Percentiles rank a stretch among this genome's conserved stretches.
Conservation (phyloP, 164 flowering plant genomes). For the Tetrastigma voinierianum region DNA sequence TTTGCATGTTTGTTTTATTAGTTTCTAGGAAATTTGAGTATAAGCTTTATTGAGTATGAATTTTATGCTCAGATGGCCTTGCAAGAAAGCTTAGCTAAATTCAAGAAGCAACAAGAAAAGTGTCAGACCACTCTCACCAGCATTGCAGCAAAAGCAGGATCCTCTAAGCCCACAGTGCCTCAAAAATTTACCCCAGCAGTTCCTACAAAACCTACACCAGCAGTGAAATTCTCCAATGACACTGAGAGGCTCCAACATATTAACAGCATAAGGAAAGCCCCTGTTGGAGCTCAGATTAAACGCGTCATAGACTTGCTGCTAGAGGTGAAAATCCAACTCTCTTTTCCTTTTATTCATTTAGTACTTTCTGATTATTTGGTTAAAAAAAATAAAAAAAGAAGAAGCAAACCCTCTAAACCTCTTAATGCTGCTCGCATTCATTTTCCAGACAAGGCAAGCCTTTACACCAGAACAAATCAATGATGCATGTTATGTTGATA, state of each 20-base stretch:
- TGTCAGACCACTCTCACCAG: no score
- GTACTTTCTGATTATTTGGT: no score
- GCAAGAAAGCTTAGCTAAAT: no score
- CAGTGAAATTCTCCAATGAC: slow-evolving; percentile 62
- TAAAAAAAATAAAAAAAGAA: no score
- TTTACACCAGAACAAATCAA: slow-evolving; percentile 67
- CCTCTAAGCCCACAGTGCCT: no score
- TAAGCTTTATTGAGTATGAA: no score
- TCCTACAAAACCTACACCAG: slow-evolving; percentile 26
- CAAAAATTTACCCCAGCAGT: slow-evolving; percentile 15
- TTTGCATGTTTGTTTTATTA: no score
- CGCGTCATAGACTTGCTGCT: slow-evolving; percentile 59
- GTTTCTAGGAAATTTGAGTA: no score
- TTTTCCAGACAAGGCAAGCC: slow-evolving; percentile 62
- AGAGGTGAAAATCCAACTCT: slow-evolving; percentile 29
- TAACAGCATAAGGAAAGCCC: slow-evolving; percentile 53
- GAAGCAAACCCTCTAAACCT: neutral
- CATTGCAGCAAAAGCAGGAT: no score
- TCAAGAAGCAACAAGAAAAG: no score
- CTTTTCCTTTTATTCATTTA: neutral
- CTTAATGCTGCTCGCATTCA: neutral
- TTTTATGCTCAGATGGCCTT: no score
- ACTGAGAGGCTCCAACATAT: slow-evolving; percentile 75
- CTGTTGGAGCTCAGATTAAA: slow-evolving; percentile 80
- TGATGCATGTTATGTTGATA: slow-evolving; percentile 57